These are phyloP conservation scores for Cladosporium halotolerans DNA, from an alignment of 2,329 filamentous ascomycete species.

Conservation along the genomic window DNA sequence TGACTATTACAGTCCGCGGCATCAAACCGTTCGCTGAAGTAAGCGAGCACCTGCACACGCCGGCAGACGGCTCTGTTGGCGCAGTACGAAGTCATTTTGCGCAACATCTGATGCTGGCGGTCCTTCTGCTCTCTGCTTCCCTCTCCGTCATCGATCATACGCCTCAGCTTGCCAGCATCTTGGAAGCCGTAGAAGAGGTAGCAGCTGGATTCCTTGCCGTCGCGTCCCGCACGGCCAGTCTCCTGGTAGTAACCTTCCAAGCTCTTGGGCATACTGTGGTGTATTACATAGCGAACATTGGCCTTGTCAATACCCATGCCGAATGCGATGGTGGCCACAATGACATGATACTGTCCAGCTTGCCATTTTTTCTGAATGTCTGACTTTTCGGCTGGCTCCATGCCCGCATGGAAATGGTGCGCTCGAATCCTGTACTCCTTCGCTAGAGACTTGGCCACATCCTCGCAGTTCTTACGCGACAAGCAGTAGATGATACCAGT, in stretches of 20 bases:
- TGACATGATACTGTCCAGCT: constrained; percentile 69
- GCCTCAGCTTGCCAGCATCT: constrained; percentile 67
- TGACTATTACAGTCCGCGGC: constrained; percentile 55
- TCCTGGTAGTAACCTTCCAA: constrained; percentile 98
- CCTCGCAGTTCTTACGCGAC: constrained; percentile 75
- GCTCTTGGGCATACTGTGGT: constrained; percentile 87
- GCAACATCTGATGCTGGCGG: constrained; percentile 77
- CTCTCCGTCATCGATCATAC: constrained; percentile 78
- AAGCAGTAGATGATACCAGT: constrained; percentile 93
- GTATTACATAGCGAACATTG: constrained; percentile 92
- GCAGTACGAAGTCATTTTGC: constrained; percentile 78
- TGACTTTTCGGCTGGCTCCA: constrained; percentile 62
- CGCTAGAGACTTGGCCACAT: constrained; percentile 63
- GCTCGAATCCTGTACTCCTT: constrained; percentile 62
- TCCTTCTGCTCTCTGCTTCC: constrained; percentile 73
- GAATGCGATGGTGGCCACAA: constrained; percentile 96
- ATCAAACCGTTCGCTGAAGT: constrained; percentile 84
- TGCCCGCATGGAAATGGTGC: constrained; percentile 77
- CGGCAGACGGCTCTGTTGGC: constrained; percentile 86
- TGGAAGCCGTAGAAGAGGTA: constrained; percentile 81
- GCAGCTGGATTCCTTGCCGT: constrained; percentile 80
- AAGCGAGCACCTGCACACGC: constrained; percentile 79
- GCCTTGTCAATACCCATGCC: constrained; percentile 99
- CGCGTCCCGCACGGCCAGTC: constrained; percentile 87
- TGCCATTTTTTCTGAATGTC: constrained; percentile 79